A percentile compares a stretch with the other conserved stretches of the same genome.
These are phyloP conservation scores for Parasarocladium wereldwijsianum DNA, from an alignment of 2,329 filamentous ascomycete genomes.

Conservation along the genomic window DNA sequence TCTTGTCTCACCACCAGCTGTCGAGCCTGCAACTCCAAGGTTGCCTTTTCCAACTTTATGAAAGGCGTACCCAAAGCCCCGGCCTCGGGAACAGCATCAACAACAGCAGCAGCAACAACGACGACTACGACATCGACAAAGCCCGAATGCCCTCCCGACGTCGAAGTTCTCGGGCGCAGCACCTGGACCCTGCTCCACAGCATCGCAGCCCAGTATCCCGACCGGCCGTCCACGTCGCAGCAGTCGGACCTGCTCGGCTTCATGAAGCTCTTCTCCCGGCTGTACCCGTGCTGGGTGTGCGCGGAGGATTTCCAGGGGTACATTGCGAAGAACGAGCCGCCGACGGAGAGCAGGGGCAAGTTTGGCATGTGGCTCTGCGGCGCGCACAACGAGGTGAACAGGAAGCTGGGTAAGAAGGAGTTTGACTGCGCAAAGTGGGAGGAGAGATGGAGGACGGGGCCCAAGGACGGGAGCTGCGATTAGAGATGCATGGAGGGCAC, in stretches of 20 bases:
- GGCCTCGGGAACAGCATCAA: slow-evolving; percentile 14
- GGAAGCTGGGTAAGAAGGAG: slow-evolving; percentile 74
- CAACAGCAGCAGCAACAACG: slow-evolving; percentile 13
- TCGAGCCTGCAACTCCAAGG: slow-evolving; percentile 17
- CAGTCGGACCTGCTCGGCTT: slow-evolving; percentile 69
- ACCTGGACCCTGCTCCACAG: slow-evolving; percentile 92
- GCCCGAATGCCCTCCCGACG: slow-evolving; percentile 66
- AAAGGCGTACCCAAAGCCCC: slow-evolving; percentile 6
- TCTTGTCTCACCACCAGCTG: slow-evolving; percentile 12
- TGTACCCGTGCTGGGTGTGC: slow-evolving; percentile 95
- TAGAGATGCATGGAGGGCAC: slow-evolving; percentile 14
- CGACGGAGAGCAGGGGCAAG: slow-evolving; percentile 43
- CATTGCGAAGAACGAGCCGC: slow-evolving; percentile 57
- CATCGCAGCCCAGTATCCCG: slow-evolving; percentile 77
- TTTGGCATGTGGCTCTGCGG: slow-evolving; percentile 75
- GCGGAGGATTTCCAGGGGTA: slow-evolving; percentile 81
- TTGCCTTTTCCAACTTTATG: slow-evolving; percentile 12
- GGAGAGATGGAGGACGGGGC: slow-evolving; percentile 87
- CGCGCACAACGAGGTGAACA: slow-evolving; percentile 77
- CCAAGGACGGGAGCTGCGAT: slow-evolving; percentile 53
- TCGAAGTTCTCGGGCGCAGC: slow-evolving; percentile 70
- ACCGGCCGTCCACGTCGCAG: slow-evolving; percentile 47
- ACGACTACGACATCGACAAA: slow-evolving; percentile 18
- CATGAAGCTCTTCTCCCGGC: slow-evolving; percentile 62
- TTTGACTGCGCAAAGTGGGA: slow-evolving; percentile 91